phyloP scores from a whole-genome alignment of 164 flowering plant genomes.

The Vitis riparia region DNA sequence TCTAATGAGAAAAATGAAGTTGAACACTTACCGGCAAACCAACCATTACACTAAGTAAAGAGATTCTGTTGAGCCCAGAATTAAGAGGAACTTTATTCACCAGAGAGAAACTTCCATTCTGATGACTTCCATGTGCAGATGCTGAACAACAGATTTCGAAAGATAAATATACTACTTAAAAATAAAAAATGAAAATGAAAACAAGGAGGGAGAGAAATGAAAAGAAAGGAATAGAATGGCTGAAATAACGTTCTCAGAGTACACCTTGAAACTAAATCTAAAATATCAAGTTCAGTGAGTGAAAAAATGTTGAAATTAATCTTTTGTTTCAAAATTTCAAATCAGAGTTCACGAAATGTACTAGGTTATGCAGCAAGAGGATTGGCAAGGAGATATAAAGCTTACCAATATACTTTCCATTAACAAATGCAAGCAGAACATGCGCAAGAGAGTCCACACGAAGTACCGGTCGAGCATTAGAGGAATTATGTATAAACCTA shows the following conservation, averaged over 20 bases:
- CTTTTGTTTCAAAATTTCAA: too few relatives aligned
- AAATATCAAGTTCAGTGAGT: too few relatives aligned
- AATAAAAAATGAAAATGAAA: neutral
- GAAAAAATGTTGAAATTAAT: too few relatives aligned
- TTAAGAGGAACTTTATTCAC: constrained; percentile 30
- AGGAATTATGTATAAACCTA: constrained; percentile 41
- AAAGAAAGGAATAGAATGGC: too few relatives aligned
- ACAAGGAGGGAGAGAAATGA: neutral
- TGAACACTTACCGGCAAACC: constrained; percentile 71
- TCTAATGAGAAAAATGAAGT: neutral
- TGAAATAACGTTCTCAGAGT: too few relatives aligned
- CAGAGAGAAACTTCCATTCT: constrained; percentile 24
- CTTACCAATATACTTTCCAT: constrained; percentile 48
- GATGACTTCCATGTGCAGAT: constrained; percentile 59
- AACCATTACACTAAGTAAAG: constrained; percentile 79
- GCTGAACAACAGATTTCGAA: constrained; percentile 33
- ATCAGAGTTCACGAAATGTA: too few relatives aligned
- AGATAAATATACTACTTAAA: neutral
- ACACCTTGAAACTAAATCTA: too few relatives aligned
- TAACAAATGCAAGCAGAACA: constrained; percentile 64
- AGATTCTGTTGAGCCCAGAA: constrained; percentile 55
- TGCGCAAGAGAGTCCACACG: constrained; percentile 56
- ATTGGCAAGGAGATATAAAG: neutral
- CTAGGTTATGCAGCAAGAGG: too few relatives aligned
- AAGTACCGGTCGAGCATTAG: constrained; percentile 30